These are phyloP conservation scores for Pichia sp. DNA, from an alignment of 1,139 yeast genomes.

Conservation along the genomic window DNA sequence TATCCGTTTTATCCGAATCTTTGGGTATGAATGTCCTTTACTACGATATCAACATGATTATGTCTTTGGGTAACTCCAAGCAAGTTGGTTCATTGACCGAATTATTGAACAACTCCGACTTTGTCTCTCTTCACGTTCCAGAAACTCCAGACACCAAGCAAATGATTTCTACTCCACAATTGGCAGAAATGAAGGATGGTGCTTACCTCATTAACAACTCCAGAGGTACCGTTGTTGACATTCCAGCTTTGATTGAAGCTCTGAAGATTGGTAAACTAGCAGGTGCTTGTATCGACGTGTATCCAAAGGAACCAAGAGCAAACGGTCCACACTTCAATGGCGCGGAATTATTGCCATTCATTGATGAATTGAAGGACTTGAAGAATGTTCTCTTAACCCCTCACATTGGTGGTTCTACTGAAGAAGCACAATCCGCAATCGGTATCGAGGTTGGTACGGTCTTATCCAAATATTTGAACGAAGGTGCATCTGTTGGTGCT, in stretches of 20 bases:
- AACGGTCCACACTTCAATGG: conserved; percentile 75
- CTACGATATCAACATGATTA: conserved; percentile 86
- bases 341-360: conserved; percentile 72
- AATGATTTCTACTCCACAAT: conserved; percentile 83
- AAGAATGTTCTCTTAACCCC: conserved; percentile 93
- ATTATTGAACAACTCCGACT: conserved; percentile 74
- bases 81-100: conserved; percentile 86
- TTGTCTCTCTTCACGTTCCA: conserved; percentile 91
- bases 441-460: conserved; percentile 93
- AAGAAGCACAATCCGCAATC: conserved; percentile 97
- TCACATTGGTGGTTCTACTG: conserved; percentile 98
- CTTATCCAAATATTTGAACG: conserved; percentile 85
- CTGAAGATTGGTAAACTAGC: conserved; percentile 91
- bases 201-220: conserved; percentile 92
- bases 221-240: conserved; percentile 96
- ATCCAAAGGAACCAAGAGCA: conserved; percentile 96
- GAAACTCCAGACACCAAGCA: conserved; percentile 89
- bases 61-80: conserved; percentile 95
- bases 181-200: conserved; percentile 95
- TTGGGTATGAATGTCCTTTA: conserved; percentile 97
- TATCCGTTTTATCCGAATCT: conserved; percentile 93
- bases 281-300: conserved; percentile 97
- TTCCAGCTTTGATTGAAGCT: conserved; percentile 87
- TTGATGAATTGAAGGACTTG: conserved; percentile 71
- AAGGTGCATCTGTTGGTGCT: conserved; percentile 93